Conservation (phyloP, 352 stramenopile species). For the Globisporangium rhizosaccharum region DNA sequence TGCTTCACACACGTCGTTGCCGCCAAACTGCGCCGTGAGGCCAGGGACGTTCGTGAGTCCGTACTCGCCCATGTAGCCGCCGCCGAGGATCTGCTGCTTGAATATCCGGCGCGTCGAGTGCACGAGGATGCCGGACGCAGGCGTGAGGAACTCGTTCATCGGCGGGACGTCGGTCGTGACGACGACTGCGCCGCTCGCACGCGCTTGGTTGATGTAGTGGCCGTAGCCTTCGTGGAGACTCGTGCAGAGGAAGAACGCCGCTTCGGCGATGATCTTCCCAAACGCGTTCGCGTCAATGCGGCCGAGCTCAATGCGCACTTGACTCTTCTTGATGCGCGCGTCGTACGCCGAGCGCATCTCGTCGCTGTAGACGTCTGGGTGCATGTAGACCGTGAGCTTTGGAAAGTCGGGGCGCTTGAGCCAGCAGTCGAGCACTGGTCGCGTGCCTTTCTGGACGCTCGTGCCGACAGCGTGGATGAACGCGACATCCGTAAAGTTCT, state of each 20-base stretch:
- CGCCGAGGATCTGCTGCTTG: constrained; percentile 45
- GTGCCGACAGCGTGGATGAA: constrained; percentile 31
- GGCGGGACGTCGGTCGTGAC: constrained; percentile 49
- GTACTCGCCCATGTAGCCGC: constrained; percentile 40
- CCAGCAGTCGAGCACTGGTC: constrained; percentile 45
- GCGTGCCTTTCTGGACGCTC: constrained; percentile 48
- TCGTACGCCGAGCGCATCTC: background rate
- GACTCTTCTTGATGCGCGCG: constrained; percentile 14
- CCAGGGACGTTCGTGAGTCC: constrained; percentile 39
- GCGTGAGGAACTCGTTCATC: constrained; percentile 60
- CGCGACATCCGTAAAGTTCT: constrained; percentile 29
- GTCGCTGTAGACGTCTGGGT: constrained; percentile 29
- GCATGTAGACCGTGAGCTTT: constrained; percentile 22
- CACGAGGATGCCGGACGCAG: constrained; percentile 38
- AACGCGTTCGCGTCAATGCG: constrained; percentile 23
- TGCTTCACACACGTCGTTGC: constrained; percentile 36
- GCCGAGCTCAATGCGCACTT: constrained; percentile 18
- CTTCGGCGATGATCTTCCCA: constrained; percentile 35
- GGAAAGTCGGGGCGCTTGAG: constrained; percentile 28
- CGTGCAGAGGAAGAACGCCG: constrained; percentile 43
- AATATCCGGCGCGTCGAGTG: constrained; percentile 19
- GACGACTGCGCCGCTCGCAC: constrained; percentile 35
- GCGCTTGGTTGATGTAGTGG: constrained; percentile 64
- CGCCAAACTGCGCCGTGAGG: constrained; percentile 32
- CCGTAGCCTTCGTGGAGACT: constrained; percentile 52